A percentile compares a stretch with the other conserved stretches of the same genome.
These are phyloP conservation scores for Ulota crispa DNA, from an alignment of 225 moss, liverwort and hornwort species.

Conservation along the genomic window DNA sequence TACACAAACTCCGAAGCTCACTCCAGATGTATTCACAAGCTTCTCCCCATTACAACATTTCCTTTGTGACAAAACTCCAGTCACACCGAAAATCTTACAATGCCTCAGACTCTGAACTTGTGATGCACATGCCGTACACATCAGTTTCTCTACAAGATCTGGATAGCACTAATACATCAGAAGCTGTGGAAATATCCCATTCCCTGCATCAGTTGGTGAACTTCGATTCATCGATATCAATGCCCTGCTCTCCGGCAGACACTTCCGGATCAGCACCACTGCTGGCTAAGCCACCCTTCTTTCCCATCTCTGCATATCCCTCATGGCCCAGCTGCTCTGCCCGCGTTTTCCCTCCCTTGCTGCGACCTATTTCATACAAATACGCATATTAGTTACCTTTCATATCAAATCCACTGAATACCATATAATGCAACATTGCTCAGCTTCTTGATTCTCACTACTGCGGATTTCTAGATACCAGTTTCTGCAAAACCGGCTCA, in stretches of 20 bases:
- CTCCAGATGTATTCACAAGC: too few species aligned
- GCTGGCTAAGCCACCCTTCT: conserved; percentile 29
- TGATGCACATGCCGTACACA: not conserved
- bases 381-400: not conserved
- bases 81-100: too few species aligned
- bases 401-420: not conserved
- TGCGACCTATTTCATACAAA: conserved; percentile 11
- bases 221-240: conserved; percentile 27
- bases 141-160: not conserved
- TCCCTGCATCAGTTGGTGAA: not conserved
- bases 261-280: conserved; percentile 5
- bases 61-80: not conserved
- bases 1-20: too few species aligned
- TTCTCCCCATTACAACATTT: too few species aligned
- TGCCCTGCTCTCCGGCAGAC: not conserved
- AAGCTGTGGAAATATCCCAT: not conserved
- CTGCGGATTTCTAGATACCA: too few species aligned
- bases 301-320: conserved; percentile 33
- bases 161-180: accelerated
- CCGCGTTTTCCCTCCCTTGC: conserved; percentile 22
- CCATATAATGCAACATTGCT: too few species aligned
- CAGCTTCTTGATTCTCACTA: not conserved
- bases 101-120: not conserved
- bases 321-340: conserved; percentile 29
- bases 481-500: too few species aligned